Evolutionary conservation across 2,329 filamentous ascomycete species (phyloP).

Genomic region (Fusarium scirpi): DNA sequence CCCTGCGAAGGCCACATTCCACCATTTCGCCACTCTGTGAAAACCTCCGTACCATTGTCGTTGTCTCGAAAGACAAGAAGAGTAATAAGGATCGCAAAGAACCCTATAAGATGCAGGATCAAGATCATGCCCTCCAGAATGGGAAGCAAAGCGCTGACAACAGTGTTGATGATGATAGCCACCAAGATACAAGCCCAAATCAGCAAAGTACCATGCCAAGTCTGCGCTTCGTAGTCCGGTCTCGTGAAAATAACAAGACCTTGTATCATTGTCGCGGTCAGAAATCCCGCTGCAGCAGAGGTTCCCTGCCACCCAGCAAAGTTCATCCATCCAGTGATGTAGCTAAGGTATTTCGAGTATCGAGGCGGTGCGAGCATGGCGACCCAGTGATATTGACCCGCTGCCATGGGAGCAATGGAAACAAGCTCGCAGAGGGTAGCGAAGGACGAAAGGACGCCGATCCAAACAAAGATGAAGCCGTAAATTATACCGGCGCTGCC

Average conservation of each 20-base stretch:
- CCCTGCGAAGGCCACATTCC: constrained; percentile 40
- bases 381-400: constrained; percentile 44
- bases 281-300: constrained; percentile 38
- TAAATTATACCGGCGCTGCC: constrained; percentile 58
- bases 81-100: constrained; percentile 57
- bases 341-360: constrained; percentile 49
- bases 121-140: constrained; percentile 57
- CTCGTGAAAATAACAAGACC: constrained; percentile 39
- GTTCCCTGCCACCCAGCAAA: constrained; percentile 46
- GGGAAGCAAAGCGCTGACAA: constrained; percentile 47
- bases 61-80: constrained; percentile 49
- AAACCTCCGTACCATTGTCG: constrained; percentile 47
- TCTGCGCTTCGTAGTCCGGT: constrained; percentile 34
- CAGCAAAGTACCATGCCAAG: constrained; percentile 48
- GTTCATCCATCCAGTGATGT: constrained; percentile 45
- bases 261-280: constrained; percentile 47
- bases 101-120: constrained; percentile 59
- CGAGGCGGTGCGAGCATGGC: constrained; percentile 41
- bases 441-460: constrained; percentile 53
- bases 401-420: constrained; percentile 41
- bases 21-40: constrained; percentile 45
- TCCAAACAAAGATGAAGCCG: constrained; percentile 64
- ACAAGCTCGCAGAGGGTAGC: constrained; percentile 43
- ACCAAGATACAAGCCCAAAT: constrained; percentile 56
- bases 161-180: constrained; percentile 56